Base-by-base conservation (phyloP, 1,284 basidiomycete genomes). In the Cryptococcus wingfieldii region DNA sequence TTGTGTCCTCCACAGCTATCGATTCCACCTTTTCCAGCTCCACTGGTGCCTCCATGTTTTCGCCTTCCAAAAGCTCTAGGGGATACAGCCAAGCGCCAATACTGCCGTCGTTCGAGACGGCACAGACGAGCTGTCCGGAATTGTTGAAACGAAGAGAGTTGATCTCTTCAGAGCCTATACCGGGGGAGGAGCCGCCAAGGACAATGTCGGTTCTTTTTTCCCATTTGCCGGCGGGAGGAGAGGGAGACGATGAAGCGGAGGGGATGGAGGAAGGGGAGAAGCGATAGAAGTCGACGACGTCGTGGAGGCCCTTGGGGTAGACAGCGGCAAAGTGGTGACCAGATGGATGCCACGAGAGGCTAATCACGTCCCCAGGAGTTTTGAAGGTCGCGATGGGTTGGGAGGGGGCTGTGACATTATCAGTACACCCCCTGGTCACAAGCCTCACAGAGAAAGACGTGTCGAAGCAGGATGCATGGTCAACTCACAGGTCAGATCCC, bases 41-140 rank as follows among this genome's bases (percentile, higher is more conserved):
- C n/a, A 55, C 45, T 7, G 39, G 45, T 16, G 38, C 27, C 19
- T 48, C 41, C 10, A 38, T 18, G 18, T 19, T 6, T 13, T 46
- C 44, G 18, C 23, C 19, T 23, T 23, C 44, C 16, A 23, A 34
- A 28, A 8, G 55, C 31, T 63, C 53, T 5, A 64, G 37, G 2
- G 72, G 71, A 50, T 70, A 75, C 27, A 56, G 46, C 73, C 73
- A 75, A 2, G 71, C 67, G 23, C 63, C 70, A 18, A 72, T 55
- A 1, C 65, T 66, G 0, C 73, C 73, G 49, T 72, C 71, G 49
- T 74, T 74, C 1, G 70, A 71, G 7, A 74, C 73, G 1, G 66
- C 67, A 38, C 69, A 64, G 10, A 71, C 61, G 0, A 68, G 48
- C 45, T 68, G 63, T 1, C 73, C 73, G 7, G 59, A 64, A 31